Base-by-base conservation (phyloP, 2,329 filamentous ascomycete genomes). In the Tolypocladium guangdongense region DNA sequence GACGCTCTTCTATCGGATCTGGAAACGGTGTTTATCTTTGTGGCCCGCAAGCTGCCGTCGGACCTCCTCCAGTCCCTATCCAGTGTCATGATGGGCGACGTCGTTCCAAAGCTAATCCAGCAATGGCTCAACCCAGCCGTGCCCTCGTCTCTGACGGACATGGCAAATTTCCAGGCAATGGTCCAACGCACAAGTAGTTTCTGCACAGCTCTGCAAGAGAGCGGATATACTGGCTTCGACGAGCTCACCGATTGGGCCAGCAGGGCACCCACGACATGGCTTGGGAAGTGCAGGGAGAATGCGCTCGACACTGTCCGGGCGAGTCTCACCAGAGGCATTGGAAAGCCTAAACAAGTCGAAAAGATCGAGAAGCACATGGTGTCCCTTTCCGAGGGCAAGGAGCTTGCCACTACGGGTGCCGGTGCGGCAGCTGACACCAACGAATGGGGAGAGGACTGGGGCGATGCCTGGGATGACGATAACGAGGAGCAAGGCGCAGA, bases 311-410 rank as follows among this genome's bases (percentile, higher is more conserved):
- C 80, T 36, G 83, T 95, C 14, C 82, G 93, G 27, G 78, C 71
- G 22, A 80, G 86, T 47, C 76, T 96, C 2, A 77, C 83, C 4
- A 72, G 74, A 51, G 88, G 86, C 0, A 78, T 92, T 39, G 84
- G 84, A 10, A 70, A 76, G 30, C 78, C 84, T 16, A 86, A 82
- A 59, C 76, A 79, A 47, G 90, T 95, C 1, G 90, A 96, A 66
- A 83, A 87, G 61, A 76, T 95, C 1, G 92, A 97, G 68, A 95
- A 85, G 49, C 86, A 93, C 62, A 82, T 86, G 65, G 77, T 96
- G 0, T 84, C 84, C 2, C 77, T 79, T 49, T 74, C 75, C 0
- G 82, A 86, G 58, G 86, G 88, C 51, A 81, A 82, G 53, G 76
- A 86, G 56, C 74, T 90, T 38, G 71, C 78, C 33, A 76, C 80